These are phyloP conservation scores for Thuja plicata DNA, from an alignment of 83 land plant genomes.

Conservation along the genomic window DNA sequence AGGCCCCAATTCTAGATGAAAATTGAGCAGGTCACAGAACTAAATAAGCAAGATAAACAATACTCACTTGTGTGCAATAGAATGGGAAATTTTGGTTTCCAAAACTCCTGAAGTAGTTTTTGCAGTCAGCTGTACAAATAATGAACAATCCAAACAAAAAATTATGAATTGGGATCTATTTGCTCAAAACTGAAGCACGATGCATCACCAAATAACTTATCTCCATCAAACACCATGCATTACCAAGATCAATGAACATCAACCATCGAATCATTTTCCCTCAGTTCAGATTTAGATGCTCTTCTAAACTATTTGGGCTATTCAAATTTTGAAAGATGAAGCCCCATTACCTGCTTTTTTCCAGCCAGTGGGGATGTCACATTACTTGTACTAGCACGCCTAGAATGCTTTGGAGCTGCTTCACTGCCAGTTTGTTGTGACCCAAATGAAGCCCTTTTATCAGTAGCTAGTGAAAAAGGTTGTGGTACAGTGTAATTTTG, in stretches of 20 bases:
- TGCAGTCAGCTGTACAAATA: background rate
- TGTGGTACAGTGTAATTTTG: background rate
- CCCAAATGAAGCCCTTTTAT: slow-evolving; percentile 6
- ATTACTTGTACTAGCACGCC: no score
- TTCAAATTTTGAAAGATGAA: background rate
- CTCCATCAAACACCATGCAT: background rate
- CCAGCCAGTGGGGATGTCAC: background rate
- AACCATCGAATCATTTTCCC: background rate
- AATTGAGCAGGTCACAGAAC: background rate
- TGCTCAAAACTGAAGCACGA: background rate
- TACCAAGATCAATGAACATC: background rate
- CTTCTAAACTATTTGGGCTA: background rate
- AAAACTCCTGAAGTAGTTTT: background rate
- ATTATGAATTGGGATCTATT: background rate
- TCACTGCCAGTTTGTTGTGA: background rate
- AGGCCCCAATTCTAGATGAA: background rate
- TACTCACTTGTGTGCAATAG: background rate
- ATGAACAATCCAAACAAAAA: background rate
- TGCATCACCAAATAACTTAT: no score
- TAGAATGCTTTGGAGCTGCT: background rate
- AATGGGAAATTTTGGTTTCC: background rate
- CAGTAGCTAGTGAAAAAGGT: background rate
- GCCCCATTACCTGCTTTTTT: background rate
- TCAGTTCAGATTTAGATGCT: background rate
- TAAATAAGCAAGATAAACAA: background rate